Percentiles rank a stretch among this genome's conserved stretches.
Conservation (phyloP, 2,329 filamentous ascomycete species). For the Aspergillus sp. region DNA sequence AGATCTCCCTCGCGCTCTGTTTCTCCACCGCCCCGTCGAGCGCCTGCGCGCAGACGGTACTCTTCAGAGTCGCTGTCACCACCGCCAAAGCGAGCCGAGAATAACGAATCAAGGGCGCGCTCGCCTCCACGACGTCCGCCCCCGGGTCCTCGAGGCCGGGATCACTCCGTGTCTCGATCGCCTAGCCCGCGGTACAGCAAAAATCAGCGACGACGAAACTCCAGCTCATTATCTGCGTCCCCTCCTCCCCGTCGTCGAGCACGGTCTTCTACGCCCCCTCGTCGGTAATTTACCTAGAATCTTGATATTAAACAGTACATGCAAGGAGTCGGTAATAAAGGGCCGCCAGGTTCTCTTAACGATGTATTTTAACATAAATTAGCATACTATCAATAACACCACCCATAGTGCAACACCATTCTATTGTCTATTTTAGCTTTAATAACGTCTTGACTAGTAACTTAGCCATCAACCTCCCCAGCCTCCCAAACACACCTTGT, state of each 20-base stretch:
- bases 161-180: constrained; percentile 25
- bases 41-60: constrained; percentile 18
- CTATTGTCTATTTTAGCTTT: not conserved
- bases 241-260: constrained; percentile 19
- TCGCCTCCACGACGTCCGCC: constrained; percentile 22
- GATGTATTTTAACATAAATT: constrained; percentile 5
- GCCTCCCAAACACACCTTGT: constrained; percentile 74
- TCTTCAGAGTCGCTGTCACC: constrained; percentile 31
- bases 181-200: constrained; percentile 16
- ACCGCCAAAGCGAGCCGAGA: constrained; percentile 24
- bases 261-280: constrained; percentile 19
- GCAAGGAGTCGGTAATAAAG: not conserved
- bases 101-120: constrained; percentile 23
- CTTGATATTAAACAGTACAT: not conserved
- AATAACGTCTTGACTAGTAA: not conserved
- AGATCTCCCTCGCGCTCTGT: constrained; percentile 33
- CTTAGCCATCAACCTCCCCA: constrained; percentile 16
- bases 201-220: constrained; percentile 17
- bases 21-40: constrained; percentile 27
- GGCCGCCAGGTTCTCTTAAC: not conserved
- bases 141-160: constrained; percentile 22
- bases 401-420: not conserved
- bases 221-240: constrained; percentile 22
- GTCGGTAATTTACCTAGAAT: constrained; percentile 7
- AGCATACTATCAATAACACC: not conserved